phyloP scores from a whole-genome alignment of 192 early-diverging fungal genomes.

The Coemansia guatemalensis region DNA sequence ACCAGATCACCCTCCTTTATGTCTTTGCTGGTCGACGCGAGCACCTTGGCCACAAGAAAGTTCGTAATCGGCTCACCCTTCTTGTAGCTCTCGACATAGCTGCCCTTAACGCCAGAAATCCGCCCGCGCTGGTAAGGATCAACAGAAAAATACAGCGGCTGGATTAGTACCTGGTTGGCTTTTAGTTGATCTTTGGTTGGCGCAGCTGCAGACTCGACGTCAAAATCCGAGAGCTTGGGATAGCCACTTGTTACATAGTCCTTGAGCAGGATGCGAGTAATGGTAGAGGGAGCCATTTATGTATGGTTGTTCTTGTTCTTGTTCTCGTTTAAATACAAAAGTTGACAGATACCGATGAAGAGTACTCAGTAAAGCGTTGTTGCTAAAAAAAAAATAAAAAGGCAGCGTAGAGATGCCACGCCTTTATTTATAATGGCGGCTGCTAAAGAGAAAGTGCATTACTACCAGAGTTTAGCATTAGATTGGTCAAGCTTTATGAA shows the following conservation, averaged over 20 bases:
- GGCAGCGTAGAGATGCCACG: too few species aligned
- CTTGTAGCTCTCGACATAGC: constrained; percentile 52
- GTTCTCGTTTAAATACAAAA: too few species aligned
- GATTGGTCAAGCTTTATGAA: too few species aligned
- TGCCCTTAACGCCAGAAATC: constrained; percentile 37
- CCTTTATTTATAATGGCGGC: too few species aligned
- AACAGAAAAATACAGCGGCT: constrained; percentile 63
- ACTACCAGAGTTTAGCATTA: too few species aligned
- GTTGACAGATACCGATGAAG: too few species aligned
- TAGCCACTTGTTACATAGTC: constrained; percentile 1
- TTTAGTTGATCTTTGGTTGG: constrained; percentile 21
- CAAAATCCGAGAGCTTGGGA: constrained; percentile 10
- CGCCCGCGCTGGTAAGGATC: constrained; percentile 73
- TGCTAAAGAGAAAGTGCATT: too few species aligned
- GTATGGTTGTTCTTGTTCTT: too few species aligned
- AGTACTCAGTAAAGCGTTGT: too few species aligned
- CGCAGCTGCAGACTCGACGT: constrained; percentile 6
- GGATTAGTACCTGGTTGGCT: constrained; percentile 43
- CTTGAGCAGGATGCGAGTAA: not conserved
- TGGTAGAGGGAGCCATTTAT: not conserved
- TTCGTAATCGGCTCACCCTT: constrained; percentile 62
- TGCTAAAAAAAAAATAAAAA: too few species aligned
- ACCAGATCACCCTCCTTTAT: constrained; percentile 75
- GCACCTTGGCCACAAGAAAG: constrained; percentile 61
- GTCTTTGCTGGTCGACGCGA: constrained; percentile 59